Evolutionary conservation across 2,329 filamentous ascomycete species (phyloP).

Genomic region (Fusarium clavum): DNA sequence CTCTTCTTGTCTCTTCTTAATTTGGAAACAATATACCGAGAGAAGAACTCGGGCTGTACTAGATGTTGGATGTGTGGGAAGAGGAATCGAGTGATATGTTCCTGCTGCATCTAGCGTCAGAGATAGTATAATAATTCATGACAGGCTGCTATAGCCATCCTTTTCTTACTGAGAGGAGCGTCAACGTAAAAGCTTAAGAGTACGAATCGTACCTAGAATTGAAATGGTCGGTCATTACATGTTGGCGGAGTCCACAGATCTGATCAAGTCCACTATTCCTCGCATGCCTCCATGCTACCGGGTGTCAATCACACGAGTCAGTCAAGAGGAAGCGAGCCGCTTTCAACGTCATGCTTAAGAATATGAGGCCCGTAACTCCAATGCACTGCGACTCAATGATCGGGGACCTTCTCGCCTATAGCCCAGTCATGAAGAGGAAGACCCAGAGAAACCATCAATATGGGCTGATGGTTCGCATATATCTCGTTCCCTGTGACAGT

Average conservation of each 20-base stretch:
- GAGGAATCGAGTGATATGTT: background rate
- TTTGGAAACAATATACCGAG: background rate
- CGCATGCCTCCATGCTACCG: background rate
- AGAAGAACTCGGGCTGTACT: background rate
- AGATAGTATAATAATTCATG: background rate
- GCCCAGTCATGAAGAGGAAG: background rate
- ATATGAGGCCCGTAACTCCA: slow-evolving; percentile 17
- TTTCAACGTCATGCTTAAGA: background rate
- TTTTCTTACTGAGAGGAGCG: no score
- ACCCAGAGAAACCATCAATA: background rate
- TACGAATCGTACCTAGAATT: background rate
- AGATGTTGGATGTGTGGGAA: background rate
- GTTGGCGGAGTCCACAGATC: background rate
- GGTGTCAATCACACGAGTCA: slow-evolving; percentile 7
- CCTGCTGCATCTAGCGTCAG: background rate
- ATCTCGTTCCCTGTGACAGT: background rate
- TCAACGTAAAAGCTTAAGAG: background rate
- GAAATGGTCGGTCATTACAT: background rate
- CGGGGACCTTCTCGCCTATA: background rate
- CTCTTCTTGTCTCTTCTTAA: no score
- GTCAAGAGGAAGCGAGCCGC: background rate
- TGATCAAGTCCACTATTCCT: background rate
- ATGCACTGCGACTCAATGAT: slow-evolving; percentile 4
- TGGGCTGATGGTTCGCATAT: background rate
- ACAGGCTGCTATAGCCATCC: background rate